A percentile compares a stretch with the other conserved stretches of the same genome.
Evolutionary conservation across 352 stramenopile species (phyloP).

Genomic region (Phytophthora sp.): DNA sequence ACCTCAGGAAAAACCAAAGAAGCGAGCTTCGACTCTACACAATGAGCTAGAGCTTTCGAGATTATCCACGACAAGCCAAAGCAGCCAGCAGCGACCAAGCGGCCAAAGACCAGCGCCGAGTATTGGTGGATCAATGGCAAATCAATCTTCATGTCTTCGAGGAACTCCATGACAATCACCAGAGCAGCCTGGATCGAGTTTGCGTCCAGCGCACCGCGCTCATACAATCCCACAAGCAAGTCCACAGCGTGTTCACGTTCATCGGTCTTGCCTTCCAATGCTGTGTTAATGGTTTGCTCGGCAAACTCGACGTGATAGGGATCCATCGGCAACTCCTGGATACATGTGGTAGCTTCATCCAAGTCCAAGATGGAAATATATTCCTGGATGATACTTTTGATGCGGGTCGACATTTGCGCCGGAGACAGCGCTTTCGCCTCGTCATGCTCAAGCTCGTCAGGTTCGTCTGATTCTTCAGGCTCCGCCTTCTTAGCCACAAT

Average conservation of each 20-base stretch:
- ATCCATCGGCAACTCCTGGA: conserved; percentile 67
- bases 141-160: conserved; percentile 89
- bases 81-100: conserved; percentile 77
- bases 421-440: conserved; percentile 37
- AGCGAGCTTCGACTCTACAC: conserved; percentile 68
- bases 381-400: conserved; percentile 90
- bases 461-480: conserved; percentile 24
- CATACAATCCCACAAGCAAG: conserved; percentile 82
- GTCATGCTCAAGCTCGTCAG: too few relatives aligned
- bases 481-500: conserved; percentile 64
- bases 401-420: conserved; percentile 65
- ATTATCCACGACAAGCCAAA: conserved; percentile 88
- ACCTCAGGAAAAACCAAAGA: conserved; percentile 78
- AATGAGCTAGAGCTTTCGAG: conserved; percentile 52
- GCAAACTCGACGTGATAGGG: conserved; percentile 67
- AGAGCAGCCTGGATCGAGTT: conserved; percentile 78
- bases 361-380: conserved; percentile 82
- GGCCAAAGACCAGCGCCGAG: conserved; percentile 71
- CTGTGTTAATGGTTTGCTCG: conserved; percentile 72
- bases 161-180: conserved; percentile 76
- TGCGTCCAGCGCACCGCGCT: conserved; percentile 63
- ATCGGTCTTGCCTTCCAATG: conserved; percentile 75
- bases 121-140: conserved; percentile 86
- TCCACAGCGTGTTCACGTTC: conserved; percentile 75
- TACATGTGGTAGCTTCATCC: conserved; percentile 74